Evolutionary conservation across 176 grass and related monocot species (phyloP).

Genomic region (Bonia amplexicaulis): DNA sequence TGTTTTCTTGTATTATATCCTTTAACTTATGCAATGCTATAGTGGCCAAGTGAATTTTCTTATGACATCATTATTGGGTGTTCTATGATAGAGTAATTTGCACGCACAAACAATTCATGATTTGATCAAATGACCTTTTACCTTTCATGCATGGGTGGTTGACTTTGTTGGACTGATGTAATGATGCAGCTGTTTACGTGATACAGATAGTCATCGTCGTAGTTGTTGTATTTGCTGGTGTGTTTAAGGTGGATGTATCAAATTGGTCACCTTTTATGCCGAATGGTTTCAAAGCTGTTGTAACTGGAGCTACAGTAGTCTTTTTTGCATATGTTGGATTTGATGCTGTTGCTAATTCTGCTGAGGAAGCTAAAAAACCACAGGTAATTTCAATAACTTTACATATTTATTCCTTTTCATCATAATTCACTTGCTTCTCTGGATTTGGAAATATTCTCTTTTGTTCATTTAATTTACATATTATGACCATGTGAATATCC

Average conservation of each 20-base stretch:
- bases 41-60: neutral
- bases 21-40: neutral
- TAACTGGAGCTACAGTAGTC: conserved; percentile 93
- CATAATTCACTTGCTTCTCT: neutral
- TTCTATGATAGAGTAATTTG: neutral
- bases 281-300: conserved; percentile 82
- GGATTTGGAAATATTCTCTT: neutral
- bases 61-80: neutral
- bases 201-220: conserved; percentile 86
- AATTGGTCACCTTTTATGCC: conserved; percentile 98
- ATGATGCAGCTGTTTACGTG: neutral
- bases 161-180: conserved; percentile 7
- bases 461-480: neutral
- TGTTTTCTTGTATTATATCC: neutral
- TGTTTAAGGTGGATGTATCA: conserved; percentile 92
- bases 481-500: neutral
- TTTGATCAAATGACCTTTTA: neutral
- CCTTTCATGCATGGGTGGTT: neutral
- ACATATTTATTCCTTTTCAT: neutral
- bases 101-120: neutral
- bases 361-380: conserved; percentile 88
- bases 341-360: conserved; percentile 97
- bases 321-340: conserved; percentile 99
- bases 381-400: conserved; percentile 48
- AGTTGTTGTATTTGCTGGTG: conserved; percentile 69